A percentile compares a stretch with the other conserved stretches of the same genome.
Conservation (phyloP, 495 filamentous ascomycete genomes). For the Penicillium flavigenum region DNA sequence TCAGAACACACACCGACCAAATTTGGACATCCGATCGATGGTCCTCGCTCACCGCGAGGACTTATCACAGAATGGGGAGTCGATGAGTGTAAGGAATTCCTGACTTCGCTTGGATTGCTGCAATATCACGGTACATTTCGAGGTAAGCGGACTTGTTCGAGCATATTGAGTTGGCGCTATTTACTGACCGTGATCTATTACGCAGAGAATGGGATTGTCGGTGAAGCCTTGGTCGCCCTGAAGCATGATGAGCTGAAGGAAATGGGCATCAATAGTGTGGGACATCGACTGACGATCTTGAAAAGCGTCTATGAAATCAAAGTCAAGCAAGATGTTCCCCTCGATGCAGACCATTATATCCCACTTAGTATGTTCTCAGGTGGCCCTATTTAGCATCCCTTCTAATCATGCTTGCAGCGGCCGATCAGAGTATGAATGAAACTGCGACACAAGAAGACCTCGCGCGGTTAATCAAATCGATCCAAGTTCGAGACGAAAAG, state of each 20-base stretch:
- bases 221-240: constrained; percentile 84
- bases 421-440: constrained; percentile 82
- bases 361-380: constrained; percentile 71
- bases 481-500: constrained; percentile 82
- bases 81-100: constrained; percentile 84
- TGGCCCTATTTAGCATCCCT: neutral
- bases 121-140: constrained; percentile 82
- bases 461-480: constrained; percentile 79
- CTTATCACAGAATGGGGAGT: constrained; percentile 86
- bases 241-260: constrained; percentile 92
- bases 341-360: constrained; percentile 91
- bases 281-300: constrained; percentile 89
- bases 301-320: constrained; percentile 96
- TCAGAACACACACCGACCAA: constrained; percentile 86
- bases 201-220: constrained; percentile 88
- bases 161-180: neutral
- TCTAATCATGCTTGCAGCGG: constrained; percentile 54
- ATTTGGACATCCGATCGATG: constrained; percentile 64
- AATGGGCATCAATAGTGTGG: constrained; percentile 88
- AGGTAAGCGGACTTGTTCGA: constrained; percentile 51
- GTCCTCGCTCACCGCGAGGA: constrained; percentile 68
- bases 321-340: constrained; percentile 82
- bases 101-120: constrained; percentile 72
- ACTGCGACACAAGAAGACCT: constrained; percentile 90
- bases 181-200: constrained; percentile 4